These are phyloP conservation scores for Boletus barrowsii DNA, from an alignment of 768 basidiomycete species.

Conservation along the genomic window DNA sequence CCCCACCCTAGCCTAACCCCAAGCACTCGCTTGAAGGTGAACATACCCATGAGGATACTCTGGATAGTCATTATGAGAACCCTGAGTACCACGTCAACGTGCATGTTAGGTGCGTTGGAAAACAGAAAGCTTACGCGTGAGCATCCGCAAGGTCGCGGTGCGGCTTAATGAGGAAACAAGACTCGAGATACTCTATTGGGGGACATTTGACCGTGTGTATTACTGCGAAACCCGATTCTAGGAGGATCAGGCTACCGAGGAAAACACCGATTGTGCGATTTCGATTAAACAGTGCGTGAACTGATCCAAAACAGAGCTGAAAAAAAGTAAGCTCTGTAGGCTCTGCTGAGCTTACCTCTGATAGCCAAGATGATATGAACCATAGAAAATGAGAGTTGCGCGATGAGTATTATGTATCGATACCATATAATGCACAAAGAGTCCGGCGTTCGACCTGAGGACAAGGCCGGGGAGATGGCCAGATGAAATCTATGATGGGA, in stretches of 20 bases:
- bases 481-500: conserved; percentile 8
- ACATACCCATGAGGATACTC: conserved; percentile 37
- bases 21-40: conserved; percentile 34
- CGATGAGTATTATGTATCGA: background rate
- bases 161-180: conserved; percentile 25
- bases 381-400: conserved; percentile 11
- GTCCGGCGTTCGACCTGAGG: conserved; percentile 7
- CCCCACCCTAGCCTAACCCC: conserved; percentile 39
- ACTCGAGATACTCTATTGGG: background rate
- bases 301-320: background rate
- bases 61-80: conserved; percentile 31
- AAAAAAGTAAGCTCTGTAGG: background rate
- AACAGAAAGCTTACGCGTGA: conserved; percentile 16
- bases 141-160: background rate
- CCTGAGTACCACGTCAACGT: conserved; percentile 5
- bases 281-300: conserved; percentile 34
- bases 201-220: conserved; percentile 21
- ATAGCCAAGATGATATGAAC: conserved; percentile 23
- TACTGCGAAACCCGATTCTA: conserved; percentile 16
- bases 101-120: background rate
- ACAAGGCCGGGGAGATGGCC: conserved; percentile 2
- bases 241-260: conserved; percentile 9
- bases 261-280: conserved; percentile 25
- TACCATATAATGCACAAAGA: conserved; percentile 14
- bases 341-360: conserved; percentile 19